Evolutionary conservation across 192 early-diverging fungal species (phyloP).

Genomic region (Backusella liffmaniae): DNA sequence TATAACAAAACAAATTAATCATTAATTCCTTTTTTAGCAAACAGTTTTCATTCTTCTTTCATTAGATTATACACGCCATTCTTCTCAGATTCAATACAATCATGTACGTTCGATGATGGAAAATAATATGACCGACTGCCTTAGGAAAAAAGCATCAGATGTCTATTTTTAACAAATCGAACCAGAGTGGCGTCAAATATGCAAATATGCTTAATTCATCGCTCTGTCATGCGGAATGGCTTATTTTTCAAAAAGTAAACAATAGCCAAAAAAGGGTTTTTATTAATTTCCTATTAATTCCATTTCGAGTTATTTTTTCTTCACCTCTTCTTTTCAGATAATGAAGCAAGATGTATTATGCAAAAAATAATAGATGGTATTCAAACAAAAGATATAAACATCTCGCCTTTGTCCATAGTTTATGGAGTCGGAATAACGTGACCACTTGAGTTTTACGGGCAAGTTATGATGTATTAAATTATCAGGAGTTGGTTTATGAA

Average conservation of each 20-base stretch:
- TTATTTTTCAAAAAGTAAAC: background rate
- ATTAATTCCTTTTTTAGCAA: too few relatives aligned
- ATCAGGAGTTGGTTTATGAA: background rate
- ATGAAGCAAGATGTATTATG: background rate
- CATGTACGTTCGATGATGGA: background rate
- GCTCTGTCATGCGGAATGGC: background rate
- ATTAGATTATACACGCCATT: too few relatives aligned
- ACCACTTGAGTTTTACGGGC: background rate
- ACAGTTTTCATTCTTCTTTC: too few relatives aligned
- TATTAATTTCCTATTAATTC: background rate
- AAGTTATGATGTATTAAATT: slow-evolving; percentile 4
- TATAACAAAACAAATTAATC: too few relatives aligned
- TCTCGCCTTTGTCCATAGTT: background rate
- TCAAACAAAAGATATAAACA: background rate
- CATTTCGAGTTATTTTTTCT: background rate
- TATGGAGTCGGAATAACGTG: background rate
- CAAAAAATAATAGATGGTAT: background rate
- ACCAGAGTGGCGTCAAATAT: background rate
- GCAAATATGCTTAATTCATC: background rate
- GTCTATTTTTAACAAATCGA: background rate
- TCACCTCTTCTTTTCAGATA: background rate
- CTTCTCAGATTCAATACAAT: too few relatives aligned
- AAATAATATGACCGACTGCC: background rate
- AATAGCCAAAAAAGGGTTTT: background rate
- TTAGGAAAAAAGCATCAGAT: background rate